phyloP scores from a whole-genome alignment of 2,329 filamentous ascomycete species.

The Pseudogymnoascus sp. region DNA sequence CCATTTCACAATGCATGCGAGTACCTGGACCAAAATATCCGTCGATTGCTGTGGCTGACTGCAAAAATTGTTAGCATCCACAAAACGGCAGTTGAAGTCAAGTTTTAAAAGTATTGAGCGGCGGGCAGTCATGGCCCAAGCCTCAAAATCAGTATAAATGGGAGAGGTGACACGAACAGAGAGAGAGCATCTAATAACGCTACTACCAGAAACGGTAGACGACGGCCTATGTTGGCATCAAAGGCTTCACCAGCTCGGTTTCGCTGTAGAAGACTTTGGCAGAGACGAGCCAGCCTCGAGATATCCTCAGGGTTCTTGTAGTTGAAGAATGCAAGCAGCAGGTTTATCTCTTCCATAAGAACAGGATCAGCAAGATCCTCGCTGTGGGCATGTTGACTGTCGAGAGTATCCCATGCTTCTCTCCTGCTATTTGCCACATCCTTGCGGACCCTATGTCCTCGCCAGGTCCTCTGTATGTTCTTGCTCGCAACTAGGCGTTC shows the following conservation, averaged over 20 bases:
- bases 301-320: conserved; percentile 38
- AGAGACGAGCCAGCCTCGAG: conserved; percentile 38
- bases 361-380: conserved; percentile 29
- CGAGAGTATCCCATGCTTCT: conserved; percentile 53
- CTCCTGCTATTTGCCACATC: conserved; percentile 50
- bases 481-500: conserved; percentile 66
- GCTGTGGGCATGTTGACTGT: conserved; percentile 32
- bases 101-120: too few relatives aligned
- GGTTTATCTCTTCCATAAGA: conserved; percentile 35
- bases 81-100: too few relatives aligned
- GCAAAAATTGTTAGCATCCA: background rate
- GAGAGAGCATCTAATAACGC: background rate
- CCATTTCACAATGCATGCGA: conserved; percentile 1
- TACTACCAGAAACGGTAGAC: background rate
- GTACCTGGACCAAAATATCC: background rate
- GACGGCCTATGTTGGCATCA: background rate
- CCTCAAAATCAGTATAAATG: background rate
- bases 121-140: background rate
- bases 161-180: background rate
- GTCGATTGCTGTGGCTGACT: background rate
- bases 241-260: background rate
- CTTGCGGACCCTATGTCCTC: conserved; percentile 61
- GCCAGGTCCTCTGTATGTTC: conserved; percentile 72
- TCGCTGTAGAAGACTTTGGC: conserved; percentile 33
- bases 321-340: conserved; percentile 45